Base-by-base conservation (phyloP, 108 stramenopile species). In the Skeletonema marinoi region DNA sequence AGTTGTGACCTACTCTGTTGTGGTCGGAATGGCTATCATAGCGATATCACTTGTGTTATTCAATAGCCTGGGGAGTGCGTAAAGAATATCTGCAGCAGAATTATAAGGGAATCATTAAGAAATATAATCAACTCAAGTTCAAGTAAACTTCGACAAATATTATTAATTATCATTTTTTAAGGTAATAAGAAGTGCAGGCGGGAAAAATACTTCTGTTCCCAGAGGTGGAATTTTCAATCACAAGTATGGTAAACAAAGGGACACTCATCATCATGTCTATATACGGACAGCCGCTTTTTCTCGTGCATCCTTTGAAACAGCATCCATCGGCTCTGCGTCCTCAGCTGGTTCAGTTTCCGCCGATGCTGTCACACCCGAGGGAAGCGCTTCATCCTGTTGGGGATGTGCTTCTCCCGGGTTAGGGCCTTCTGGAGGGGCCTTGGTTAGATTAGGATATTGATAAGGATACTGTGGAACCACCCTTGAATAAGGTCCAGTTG, bases 41-140 rank as follows among this genome's bases (percentile, higher is more conserved):
- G 95, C 98, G 31, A 31, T 93, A 11, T 95, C 95, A n/a, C 81
- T 99, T 33, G 80, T 92, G 13, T 77, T 98, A 31, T 98, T 99
- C 80, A 70, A 74, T n/a, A 46, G 14, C 16, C 2, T n/a, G 16
- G 16, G 3, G 25, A n/a, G n/a, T n/a, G n/a, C n/a, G 16, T 46
- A 46, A 46, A 12, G 51, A 17, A 74, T 58, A 79, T 54, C 65
- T 32, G 9, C 14, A 10, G 38, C 36, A 32, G 4, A 39, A 33
- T 7, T 25, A 10, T 8, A 12, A 10, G 29, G 38, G n/a, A 50
- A 50, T 0, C 8, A 11, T 8, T 16, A 17, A 39, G 21, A n/a
- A 36, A 39, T 14, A 1, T 44, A 12, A 14, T 13, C 13, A 13
- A 6, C 12, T 44, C 42, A 14, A 44, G 4, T 39, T 39, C 33